Evolutionary conservation across 2,329 filamentous ascomycete species (phyloP), one percentile per base, ranked within the genome.

Genomic region (Cryphonectria naterciae): DNA sequence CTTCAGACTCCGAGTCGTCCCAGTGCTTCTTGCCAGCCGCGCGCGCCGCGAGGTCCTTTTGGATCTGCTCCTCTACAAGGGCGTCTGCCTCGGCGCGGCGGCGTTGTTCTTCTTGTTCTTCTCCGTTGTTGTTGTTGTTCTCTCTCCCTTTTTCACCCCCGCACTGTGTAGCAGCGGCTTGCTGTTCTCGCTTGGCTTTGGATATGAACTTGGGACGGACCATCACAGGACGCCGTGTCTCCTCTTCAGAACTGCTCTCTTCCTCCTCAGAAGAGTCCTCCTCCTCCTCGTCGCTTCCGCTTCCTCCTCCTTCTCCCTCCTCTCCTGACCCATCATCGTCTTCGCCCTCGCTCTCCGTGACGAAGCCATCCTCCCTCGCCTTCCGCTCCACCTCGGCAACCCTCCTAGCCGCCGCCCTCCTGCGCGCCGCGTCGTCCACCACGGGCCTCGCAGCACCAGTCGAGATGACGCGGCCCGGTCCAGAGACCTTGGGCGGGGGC

Each of bases 11-110:
- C 8, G 83, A 81, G 75, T 93, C 91, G 76, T 97, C 95, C 94
- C 95, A 98, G 77, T 94, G 91, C 78, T 93, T 94, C 81, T 93
- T 94, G 17, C 90, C 91, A 0, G 90, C 89, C 0, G 90, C 90
- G 68, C 91, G 89, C 32, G 92, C 93, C 4, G 91, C 91, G 0
- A 93, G 88, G 76, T 95, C 92, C 75, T 93, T 93, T 76, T 92
- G 91, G 60, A 98, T 89, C 78, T 98, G 94, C 75, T 95, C 93
- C 78, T 97, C 94, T 19, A 99, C 89, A 13, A 98, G 84, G 70
- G 88, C 90, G 79, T 97, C 92, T 17, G 92, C 89, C 71, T 91
- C 89, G 54, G 92, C 91, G 78, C 91, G 90, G 78, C 91, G 90
- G 73, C 88, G 89, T 49, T 89, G 87, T 1, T 86, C 89, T 70